These are phyloP conservation scores for Fusarium chuoi DNA, from an alignment of 2,329 filamentous ascomycete genomes.

Conservation along the genomic window DNA sequence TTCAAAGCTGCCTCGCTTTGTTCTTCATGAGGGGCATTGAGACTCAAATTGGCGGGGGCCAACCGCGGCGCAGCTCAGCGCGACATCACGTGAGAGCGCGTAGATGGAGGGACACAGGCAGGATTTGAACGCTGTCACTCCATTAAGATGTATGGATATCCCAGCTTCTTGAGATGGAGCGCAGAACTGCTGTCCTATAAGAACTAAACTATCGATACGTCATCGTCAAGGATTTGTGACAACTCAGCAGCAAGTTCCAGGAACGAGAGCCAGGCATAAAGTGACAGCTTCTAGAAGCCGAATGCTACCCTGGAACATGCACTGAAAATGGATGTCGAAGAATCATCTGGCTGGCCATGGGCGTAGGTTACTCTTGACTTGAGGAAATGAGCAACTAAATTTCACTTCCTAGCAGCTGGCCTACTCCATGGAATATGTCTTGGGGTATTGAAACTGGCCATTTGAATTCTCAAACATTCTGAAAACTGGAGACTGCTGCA, in stretches of 20 bases:
- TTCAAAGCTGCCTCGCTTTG: not conserved
- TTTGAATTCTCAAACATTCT: rapidly evolving
- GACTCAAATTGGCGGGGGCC: not conserved
- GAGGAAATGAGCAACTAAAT: not conserved
- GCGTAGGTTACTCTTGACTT: not conserved
- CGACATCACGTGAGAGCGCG: constrained; percentile 35
- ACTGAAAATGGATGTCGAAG: not conserved
- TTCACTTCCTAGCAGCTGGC: too few species aligned
- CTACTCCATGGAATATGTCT: not conserved
- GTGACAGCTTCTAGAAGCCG: not conserved
- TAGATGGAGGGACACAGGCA: not conserved
- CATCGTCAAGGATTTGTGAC: not conserved
- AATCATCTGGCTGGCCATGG: not conserved
- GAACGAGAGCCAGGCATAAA: not conserved
- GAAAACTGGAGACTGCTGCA: rapidly evolving
- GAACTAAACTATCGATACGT: not conserved
- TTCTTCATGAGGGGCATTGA: constrained; percentile 8
- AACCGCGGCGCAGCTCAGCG: not conserved
- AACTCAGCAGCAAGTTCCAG: not conserved
- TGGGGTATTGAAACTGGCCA: not conserved
- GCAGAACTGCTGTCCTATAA: not conserved
- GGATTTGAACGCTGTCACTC: not conserved
- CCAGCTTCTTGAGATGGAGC: not conserved
- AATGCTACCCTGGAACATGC: not conserved
- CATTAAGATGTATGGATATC: not conserved